Evolutionary conservation across 1,284 basidiomycete species (phyloP).

Genomic region (Puccinia coronata): DNA sequence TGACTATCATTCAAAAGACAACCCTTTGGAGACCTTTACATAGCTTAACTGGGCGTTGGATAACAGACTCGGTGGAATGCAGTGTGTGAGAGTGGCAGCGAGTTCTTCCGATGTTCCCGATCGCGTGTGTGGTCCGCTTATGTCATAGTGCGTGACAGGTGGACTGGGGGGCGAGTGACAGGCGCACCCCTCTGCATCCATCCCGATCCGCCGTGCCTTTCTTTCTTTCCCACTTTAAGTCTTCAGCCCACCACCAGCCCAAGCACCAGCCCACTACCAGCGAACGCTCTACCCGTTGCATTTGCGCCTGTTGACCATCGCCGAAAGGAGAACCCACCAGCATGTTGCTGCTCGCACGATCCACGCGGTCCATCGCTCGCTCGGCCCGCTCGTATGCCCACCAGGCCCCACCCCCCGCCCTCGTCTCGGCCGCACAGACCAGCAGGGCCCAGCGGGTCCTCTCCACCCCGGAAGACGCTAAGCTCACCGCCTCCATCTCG

Average conservation of each 20-base stretch:
- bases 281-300: no score
- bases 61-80: no score
- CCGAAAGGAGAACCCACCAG: not conserved
- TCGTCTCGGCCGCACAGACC: constrained; percentile 4
- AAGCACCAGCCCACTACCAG: no score
- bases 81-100: not conserved
- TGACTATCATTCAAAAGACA: no score
- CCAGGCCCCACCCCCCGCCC: not conserved
- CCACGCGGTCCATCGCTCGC: not conserved
- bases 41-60: no score
- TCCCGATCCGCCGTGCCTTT: no score
- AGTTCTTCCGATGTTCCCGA: constrained; percentile 9
- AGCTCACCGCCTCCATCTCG: constrained; percentile 76
- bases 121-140: not conserved
- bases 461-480: constrained; percentile 73
- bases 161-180: not conserved
- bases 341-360: not conserved
- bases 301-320: not conserved
- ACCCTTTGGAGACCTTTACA: no score
- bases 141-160: not conserved
- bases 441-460: not conserved
- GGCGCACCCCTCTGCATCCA: no score
- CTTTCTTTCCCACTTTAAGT: no score
- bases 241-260: no score
- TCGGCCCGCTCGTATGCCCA: constrained; percentile 22